Base-by-base conservation (phyloP, 805 yeast genomes). In the Saturnispora galanensis region DNA sequence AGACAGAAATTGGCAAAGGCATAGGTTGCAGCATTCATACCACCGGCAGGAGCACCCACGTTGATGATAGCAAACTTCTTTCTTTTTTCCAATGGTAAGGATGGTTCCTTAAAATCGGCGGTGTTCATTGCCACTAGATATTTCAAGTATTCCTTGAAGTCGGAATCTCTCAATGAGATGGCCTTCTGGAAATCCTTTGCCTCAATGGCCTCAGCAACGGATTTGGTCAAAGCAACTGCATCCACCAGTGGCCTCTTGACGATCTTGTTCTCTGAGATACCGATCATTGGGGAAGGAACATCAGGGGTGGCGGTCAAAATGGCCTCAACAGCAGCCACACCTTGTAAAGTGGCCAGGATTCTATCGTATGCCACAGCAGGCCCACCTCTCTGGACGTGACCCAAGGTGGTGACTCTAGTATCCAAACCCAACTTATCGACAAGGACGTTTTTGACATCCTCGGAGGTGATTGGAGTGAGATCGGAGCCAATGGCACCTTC, bases 331-430 rank as follows among this genome's bases (percentile, higher is more conserved):
- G 89, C 89, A 54, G 81, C 89, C 39, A 81, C 88, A 65, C 89
- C 90, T 68, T 82, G 90, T 51, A 82, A 58, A 17, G 90, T 82
- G 31, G 88, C 88, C 50, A 83, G 63, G 56, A 77, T 62, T 55
- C 90, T 68, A 59, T 82, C 90, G 54, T 66, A 79, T 1, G 88
- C 86, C 40, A 79, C 86, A 1, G 90, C 87, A 17, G 82, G 71
- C 57, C 90, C 90, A 66, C 90, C 90, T 66, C 90, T 71, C 66
- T 82, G 90, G 36, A 82, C 89, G 53, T 82, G 90, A 18, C 90
- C 90, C 54, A 82, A 66, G 4, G 83, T 80, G 41, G 90, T 82
- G 54, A 81, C 72, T 65, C 94, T 71, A 5, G 90, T 83, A 58
- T 84, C 94, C 42, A 84, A 65, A 10, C 87, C 87, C 47, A 83